Base-by-base conservation (phyloP, 495 filamentous ascomycete genomes). In the Lasiosphaeria hispida region DNA sequence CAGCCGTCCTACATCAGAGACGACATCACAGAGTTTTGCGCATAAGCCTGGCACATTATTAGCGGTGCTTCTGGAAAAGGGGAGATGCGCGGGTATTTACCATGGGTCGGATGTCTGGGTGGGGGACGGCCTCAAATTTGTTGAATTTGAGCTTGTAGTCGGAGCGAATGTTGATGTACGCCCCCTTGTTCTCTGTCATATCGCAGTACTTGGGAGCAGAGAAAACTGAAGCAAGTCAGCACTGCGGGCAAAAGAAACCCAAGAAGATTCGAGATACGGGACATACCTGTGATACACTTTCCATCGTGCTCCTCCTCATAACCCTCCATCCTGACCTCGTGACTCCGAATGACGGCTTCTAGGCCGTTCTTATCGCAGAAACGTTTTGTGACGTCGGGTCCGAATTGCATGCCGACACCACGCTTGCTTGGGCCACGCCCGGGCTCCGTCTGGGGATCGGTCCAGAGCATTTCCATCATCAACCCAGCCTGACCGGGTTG, bases 391-490 rank as follows among this genome's bases (percentile, higher is more conserved):
- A 99, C 84, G 72, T 99, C 94, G 0, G 94, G 94, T 2, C 94
- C 94, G 65, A 99, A 99, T 68, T 96, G 91, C 73, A 97, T 80
- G 48, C 94, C 94, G 19, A 99, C 92, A 55, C 94, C 94, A 68
- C 94, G 85, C 81, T 99, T 99, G 78, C 90, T 96, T 17, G 93
- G 95, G 8, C 92, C 90, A 51, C 94, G 84, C 23, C 94, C 94
- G 45, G 89, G 89, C 59, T 84, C 77, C 0, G 85, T 76, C 69
- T 97, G 94, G 10, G 94, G 94, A 68, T 99, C 94, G 0, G 94
- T 97, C 94, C 94, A 99, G 15, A 99, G 84, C 95, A 99, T 99
- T 72, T 99, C 94, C 94, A 99, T 97, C 94, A 99, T 99, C 63
- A 99, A 76, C 34, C 94, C 94, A 43, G 86, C 72, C 70, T 97